Percentiles rank a stretch among this genome's conserved stretches.
phyloP scores from a whole-genome alignment of 2,329 filamentous ascomycete genomes.

The Colletotrichum tabaci region DNA sequence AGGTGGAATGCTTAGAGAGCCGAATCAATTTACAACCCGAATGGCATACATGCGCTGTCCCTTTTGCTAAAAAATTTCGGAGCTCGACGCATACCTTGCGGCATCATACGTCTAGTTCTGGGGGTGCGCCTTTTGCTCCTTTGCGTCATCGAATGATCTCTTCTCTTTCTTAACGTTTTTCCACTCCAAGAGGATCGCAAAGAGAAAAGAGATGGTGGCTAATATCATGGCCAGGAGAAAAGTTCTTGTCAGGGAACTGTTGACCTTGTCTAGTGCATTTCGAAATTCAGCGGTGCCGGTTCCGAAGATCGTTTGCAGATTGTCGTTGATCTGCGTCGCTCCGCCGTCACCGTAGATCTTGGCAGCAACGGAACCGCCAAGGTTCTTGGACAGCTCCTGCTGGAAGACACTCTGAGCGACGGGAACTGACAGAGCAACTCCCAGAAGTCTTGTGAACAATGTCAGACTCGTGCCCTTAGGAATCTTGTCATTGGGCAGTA shows the following conservation, averaged over 20 bases:
- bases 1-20: no score
- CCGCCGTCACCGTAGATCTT: slow-evolving; percentile 66
- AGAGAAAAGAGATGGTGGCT: slow-evolving; percentile 66
- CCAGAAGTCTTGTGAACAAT: slow-evolving; percentile 61
- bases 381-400: slow-evolving; percentile 58
- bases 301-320: slow-evolving; percentile 38
- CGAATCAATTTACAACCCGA: no score
- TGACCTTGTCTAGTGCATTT: slow-evolving; percentile 62
- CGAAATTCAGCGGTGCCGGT: slow-evolving; percentile 46
- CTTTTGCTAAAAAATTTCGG: no score
- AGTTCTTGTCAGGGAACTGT: slow-evolving; percentile 64
- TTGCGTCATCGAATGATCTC: slow-evolving; percentile 2
- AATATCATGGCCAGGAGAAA: slow-evolving; percentile 70
- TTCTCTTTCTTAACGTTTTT: slow-evolving; percentile 69
- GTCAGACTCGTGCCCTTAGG: slow-evolving; percentile 61
- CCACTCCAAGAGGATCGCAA: slow-evolving; percentile 72
- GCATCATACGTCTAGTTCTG: neutral
- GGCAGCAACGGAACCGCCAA: slow-evolving; percentile 51
- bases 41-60: no score
- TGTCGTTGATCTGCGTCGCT: neutral
- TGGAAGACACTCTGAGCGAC: slow-evolving; percentile 66
- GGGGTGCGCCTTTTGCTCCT: neutral
- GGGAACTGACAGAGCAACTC: slow-evolving; percentile 64
- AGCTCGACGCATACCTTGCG: no score
- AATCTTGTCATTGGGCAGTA: slow-evolving; percentile 59